Conservation (phyloP, 306 rosid species). For the Elaeagnus macrophylla region DNA sequence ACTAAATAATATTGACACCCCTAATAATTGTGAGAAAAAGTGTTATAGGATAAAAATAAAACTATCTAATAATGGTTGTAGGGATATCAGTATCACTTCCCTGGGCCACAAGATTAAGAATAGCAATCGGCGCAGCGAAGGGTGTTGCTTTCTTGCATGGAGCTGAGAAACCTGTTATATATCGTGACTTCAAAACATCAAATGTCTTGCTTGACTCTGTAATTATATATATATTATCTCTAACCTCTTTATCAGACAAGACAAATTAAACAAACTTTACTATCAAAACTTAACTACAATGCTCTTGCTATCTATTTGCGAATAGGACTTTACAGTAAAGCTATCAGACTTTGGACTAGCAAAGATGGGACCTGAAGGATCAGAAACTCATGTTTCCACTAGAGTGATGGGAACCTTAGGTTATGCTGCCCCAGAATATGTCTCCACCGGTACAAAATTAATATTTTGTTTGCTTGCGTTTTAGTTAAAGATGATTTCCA, state of each 20-base stretch:
- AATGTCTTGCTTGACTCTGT: constrained; percentile 91
- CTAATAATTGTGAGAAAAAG: too few species aligned
- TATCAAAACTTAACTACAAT: background rate
- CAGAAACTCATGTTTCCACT: constrained; percentile 83
- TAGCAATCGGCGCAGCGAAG: constrained; percentile 81
- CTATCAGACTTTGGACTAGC: constrained; percentile 96
- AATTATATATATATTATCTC: background rate
- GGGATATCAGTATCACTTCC: constrained; percentile 75
- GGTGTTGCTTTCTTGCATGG: constrained; percentile 94
- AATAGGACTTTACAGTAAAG: constrained; percentile 81
- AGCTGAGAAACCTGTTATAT: constrained; percentile 88
- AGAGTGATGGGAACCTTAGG: constrained; percentile 98
- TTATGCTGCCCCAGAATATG: constrained; percentile 92
- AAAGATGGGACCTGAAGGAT: constrained; percentile 96
- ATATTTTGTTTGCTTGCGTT: too few species aligned
- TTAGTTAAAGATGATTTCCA: too few species aligned
- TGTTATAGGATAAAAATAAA: too few species aligned
- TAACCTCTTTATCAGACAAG: too few species aligned
- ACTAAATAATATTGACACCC: too few species aligned
- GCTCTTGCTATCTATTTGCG: background rate
- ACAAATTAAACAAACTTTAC: too few species aligned
- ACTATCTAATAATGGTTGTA: constrained; percentile 15
- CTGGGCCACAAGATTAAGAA: constrained; percentile 80
- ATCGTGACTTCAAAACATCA: constrained; percentile 91
- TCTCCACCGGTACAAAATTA: constrained; percentile 59